phyloP scores from a whole-genome alignment of 495 filamentous ascomycete species.

The Daldinia loculata region DNA sequence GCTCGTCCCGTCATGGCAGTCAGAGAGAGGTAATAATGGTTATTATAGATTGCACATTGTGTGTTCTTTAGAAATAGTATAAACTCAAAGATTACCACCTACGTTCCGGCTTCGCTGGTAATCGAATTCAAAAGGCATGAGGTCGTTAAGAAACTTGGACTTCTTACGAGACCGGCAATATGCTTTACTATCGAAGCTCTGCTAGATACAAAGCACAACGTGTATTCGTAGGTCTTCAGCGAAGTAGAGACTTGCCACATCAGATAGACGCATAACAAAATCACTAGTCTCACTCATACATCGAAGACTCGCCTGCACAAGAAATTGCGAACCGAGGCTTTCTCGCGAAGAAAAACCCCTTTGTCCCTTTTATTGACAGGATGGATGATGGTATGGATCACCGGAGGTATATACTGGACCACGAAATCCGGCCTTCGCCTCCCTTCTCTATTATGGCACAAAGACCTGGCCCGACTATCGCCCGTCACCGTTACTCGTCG shows the following conservation, averaged over 20 bases:
- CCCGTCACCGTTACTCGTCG: background rate
- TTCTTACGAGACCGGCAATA: background rate
- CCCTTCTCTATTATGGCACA: conserved; percentile 24
- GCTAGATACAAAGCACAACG: background rate
- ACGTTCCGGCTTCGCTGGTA: background rate
- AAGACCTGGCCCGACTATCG: conserved; percentile 15
- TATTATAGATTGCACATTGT: too few species aligned
- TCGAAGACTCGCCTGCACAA: background rate
- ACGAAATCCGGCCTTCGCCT: conserved; percentile 3
- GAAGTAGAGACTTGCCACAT: background rate
- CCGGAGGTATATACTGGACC: conserved; percentile 25
- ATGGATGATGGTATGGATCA: conserved; percentile 13
- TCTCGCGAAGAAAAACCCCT: conserved; percentile 1
- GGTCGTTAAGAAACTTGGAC: too few species aligned
- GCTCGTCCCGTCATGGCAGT: background rate
- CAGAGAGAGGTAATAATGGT: background rate
- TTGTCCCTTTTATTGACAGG: conserved; percentile 21
- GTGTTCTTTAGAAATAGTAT: background rate
- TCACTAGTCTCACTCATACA: background rate
- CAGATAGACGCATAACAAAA: background rate
- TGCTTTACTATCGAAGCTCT: background rate
- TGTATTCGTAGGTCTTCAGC: background rate
- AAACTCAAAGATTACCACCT: background rate
- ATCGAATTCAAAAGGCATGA: background rate
- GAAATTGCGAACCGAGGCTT: background rate